Percentiles rank a stretch among this genome's conserved stretches.
Evolutionary conservation across 2,329 filamentous ascomycete genomes (phyloP).

Genomic region (Diplodia seriata): DNA sequence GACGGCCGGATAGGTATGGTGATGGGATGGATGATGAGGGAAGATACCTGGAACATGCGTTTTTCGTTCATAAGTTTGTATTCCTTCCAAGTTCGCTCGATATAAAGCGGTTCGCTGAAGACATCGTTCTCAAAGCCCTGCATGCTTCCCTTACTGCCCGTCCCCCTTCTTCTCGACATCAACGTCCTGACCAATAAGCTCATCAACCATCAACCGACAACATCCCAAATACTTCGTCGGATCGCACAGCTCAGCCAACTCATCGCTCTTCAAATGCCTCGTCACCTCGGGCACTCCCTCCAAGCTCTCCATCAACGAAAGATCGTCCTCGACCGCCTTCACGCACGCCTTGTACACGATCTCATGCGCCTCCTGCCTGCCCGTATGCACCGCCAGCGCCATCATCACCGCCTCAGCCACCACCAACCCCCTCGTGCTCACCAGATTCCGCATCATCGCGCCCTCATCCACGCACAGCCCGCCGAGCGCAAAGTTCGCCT

Average conservation of each 20-base stretch:
- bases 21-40: not conserved
- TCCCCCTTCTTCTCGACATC: not conserved
- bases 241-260: conserved; percentile 63
- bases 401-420: conserved; percentile 68
- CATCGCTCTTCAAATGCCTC: conserved; percentile 52
- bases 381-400: conserved; percentile 61
- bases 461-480: conserved; percentile 60
- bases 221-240: conserved; percentile 55
- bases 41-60: not conserved
- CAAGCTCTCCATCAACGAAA: conserved; percentile 54
- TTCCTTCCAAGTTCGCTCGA: not conserved
- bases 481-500: conserved; percentile 61
- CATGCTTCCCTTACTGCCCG: not conserved
- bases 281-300: conserved; percentile 51
- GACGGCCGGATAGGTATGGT: not conserved
- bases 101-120: not conserved
- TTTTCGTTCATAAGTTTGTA: not conserved
- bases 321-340: conserved; percentile 55
- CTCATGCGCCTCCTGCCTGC: conserved; percentile 62
- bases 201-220: conserved; percentile 46
- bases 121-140: too few relatives aligned
- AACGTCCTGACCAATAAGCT: conserved; percentile 27
- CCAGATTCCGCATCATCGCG: conserved; percentile 59
- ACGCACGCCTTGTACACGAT: conserved; percentile 64
- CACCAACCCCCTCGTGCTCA: conserved; percentile 60